Conservation (phyloP, 768 basidiomycete genomes). For the Tephrocybe sp. region DNA sequence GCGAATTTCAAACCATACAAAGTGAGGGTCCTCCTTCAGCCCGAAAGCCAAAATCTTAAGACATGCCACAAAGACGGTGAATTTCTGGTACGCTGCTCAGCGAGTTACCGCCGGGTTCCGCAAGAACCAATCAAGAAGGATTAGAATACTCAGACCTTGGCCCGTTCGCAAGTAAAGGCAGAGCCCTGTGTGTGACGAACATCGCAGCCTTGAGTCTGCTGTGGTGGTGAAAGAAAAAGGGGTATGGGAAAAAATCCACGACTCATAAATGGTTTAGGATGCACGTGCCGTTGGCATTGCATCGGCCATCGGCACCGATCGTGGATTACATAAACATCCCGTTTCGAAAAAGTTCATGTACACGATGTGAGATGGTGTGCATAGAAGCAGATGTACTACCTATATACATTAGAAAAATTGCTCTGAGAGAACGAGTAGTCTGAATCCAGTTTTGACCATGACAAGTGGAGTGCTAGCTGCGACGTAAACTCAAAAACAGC, state of each 20-base stretch:
- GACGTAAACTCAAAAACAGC: too few relatives aligned
- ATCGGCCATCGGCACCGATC: too few relatives aligned
- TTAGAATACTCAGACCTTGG: conserved; percentile 77
- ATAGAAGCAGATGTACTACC: too few relatives aligned
- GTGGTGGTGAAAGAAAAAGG: conserved; percentile 7
- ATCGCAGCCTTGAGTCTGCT: conserved; percentile 60
- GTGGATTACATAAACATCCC: too few relatives aligned
- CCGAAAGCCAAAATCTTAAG: conserved; percentile 40
- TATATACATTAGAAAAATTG: too few relatives aligned
- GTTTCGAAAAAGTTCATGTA: too few relatives aligned
- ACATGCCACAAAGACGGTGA: conserved; percentile 27
- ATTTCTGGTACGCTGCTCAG: conserved; percentile 71
- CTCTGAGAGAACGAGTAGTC: too few relatives aligned
- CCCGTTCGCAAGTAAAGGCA: conserved; percentile 59
- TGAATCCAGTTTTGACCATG: too few relatives aligned
- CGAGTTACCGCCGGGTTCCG: conserved; percentile 55
- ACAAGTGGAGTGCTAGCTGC: too few relatives aligned
- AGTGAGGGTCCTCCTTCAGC: conserved; percentile 33
- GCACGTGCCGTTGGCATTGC: not conserved
- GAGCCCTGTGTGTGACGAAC: conserved; percentile 58
- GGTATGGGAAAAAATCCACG: not conserved
- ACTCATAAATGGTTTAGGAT: too few relatives aligned
- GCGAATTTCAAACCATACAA: conserved; percentile 50
- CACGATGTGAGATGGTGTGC: too few relatives aligned
- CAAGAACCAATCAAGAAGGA: conserved; percentile 64